These are phyloP conservation scores for Fraxinus floribunda DNA, from an alignment of 305 asterid genomes.

Conservation along the genomic window DNA sequence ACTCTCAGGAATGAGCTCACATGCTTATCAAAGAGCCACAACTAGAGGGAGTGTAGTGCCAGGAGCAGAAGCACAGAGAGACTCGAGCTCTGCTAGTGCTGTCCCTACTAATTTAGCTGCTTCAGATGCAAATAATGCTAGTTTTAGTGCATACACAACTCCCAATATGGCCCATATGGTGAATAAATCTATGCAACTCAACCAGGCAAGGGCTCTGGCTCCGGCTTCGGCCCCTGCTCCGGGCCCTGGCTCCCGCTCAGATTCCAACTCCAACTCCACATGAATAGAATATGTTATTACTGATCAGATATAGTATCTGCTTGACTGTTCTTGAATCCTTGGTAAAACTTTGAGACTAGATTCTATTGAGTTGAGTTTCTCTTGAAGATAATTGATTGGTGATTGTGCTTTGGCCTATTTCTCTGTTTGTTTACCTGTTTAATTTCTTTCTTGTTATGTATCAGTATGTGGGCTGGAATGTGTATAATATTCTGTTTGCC, in stretches of 20 bases:
- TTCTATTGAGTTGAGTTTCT: background rate
- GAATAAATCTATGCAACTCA: conserved; percentile 28
- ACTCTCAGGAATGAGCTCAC: conserved; percentile 44
- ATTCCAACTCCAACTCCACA: background rate
- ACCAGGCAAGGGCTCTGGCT: background rate
- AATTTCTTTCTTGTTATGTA: background rate
- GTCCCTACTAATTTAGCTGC: background rate
- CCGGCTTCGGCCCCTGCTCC: background rate
- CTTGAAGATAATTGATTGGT: background rate
- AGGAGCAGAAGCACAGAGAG: background rate
- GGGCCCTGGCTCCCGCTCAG: background rate
- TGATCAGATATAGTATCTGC: background rate
- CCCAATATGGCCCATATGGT: conserved; percentile 43
- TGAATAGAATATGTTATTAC: background rate
- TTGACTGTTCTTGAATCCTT: background rate
- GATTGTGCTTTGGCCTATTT: background rate
- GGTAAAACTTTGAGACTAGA: background rate
- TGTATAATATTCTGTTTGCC: background rate
- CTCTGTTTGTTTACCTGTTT: background rate
- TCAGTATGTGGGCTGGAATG: background rate
- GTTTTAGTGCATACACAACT: conserved; percentile 27
- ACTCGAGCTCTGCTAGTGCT: background rate
- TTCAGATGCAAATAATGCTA: background rate
- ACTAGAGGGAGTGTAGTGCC: conserved; percentile 21
- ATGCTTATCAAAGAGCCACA: conserved; percentile 39